Conservation (phyloP, 1,284 basidiomycete species). For the Earliella scabrosa region DNA sequence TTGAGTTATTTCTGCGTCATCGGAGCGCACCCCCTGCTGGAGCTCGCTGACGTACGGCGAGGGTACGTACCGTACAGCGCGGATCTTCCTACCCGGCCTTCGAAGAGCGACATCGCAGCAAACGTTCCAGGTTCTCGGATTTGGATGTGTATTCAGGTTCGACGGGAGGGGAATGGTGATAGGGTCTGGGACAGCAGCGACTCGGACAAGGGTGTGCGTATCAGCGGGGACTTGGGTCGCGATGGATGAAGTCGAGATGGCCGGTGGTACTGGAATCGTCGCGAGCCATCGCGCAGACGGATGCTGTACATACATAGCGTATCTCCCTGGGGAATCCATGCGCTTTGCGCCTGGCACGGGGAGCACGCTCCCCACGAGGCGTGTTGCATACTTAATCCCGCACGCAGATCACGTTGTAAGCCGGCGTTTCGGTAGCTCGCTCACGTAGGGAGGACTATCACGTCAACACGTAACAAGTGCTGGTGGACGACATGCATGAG, state of each 20-base stretch:
- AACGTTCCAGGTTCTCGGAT: not conserved
- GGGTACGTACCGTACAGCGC: conserved; percentile 24
- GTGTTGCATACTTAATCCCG: not conserved
- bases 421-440: not conserved
- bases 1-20: not conserved
- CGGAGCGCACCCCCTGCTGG: not conserved
- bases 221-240: not conserved
- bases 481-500: no score
- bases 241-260: not conserved
- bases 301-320: conserved; percentile 13
- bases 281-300: conserved; percentile 5
- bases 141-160: not conserved
- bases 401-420: not conserved
- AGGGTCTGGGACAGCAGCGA: not conserved
- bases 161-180: not conserved
- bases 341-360: conserved; percentile 13
- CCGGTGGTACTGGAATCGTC: not conserved
- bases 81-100: conserved; percentile 17
- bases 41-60: no score
- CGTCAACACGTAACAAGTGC: no score
- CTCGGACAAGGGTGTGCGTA: not conserved
- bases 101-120: conserved; percentile 20
- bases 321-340: conserved; percentile 7
- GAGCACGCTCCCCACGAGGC: not conserved
- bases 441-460: no score